These are phyloP conservation scores for Sapria himalayana DNA, from an alignment of 345 rosid genomes.

Conservation along the genomic window DNA sequence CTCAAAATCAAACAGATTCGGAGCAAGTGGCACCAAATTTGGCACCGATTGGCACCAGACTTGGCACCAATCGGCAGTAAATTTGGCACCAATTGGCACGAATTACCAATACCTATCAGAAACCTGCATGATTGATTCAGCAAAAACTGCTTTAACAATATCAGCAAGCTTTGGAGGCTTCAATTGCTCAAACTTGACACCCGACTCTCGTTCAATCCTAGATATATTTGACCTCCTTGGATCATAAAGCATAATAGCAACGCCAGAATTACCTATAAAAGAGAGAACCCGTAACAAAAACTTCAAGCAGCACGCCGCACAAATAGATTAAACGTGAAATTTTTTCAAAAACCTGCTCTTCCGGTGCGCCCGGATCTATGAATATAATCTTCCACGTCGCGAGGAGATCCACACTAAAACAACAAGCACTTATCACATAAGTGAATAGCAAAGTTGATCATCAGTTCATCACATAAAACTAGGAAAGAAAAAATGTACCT, in stretches of 20 bases:
- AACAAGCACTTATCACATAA: not conserved
- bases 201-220: constrained; percentile 64
- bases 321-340: not conserved
- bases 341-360: constrained; percentile 54
- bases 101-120: constrained; percentile 95
- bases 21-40: too few relatives aligned
- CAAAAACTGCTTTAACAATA: constrained; percentile 71
- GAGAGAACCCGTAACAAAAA: constrained; percentile 4
- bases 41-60: too few relatives aligned
- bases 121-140: constrained; percentile 46
- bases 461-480: not conserved
- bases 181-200: constrained; percentile 72
- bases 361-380: constrained; percentile 99
- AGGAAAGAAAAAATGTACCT: constrained; percentile 22
- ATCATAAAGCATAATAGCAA: constrained; percentile 89
- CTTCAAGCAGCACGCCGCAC: constrained; percentile 2
- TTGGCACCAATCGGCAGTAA: too few relatives aligned
- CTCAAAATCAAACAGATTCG: not conserved
- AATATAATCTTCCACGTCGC: constrained; percentile 86
- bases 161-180: constrained; percentile 71
- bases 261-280: constrained; percentile 62
- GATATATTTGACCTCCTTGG: constrained; percentile 56
- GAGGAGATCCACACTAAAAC: constrained; percentile 88
- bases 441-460: not conserved
- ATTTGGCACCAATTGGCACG: too few relatives aligned